These are phyloP conservation scores for Trichophaea hybrida DNA, from an alignment of 2,329 filamentous ascomycete species.

Conservation along the genomic window DNA sequence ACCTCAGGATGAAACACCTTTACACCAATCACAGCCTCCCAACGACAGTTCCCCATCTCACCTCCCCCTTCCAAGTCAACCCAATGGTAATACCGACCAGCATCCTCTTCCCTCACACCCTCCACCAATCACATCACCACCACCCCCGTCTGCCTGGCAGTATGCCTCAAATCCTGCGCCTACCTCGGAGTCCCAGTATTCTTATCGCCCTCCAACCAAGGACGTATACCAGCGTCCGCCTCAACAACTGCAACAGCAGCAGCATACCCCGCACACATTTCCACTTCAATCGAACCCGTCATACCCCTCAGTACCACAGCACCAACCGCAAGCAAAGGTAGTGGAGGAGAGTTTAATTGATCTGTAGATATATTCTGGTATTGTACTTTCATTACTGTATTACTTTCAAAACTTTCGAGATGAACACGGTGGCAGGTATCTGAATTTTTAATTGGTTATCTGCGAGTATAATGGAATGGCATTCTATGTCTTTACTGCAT, in stretches of 20 bases:
- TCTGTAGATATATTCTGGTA: conserved; percentile 37
- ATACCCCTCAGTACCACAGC: conserved; percentile 2
- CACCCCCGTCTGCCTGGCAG: background rate
- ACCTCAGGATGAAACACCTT: conserved; percentile 5
- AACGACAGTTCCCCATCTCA: background rate
- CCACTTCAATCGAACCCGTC: conserved; percentile 28
- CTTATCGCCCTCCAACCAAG: conserved; percentile 9
- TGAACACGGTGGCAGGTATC: too few relatives aligned
- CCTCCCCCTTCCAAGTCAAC: conserved; percentile 24
- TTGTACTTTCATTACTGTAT: background rate
- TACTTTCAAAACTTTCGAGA: too few relatives aligned
- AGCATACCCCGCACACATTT: conserved; percentile 24
- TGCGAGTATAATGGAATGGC: too few relatives aligned
- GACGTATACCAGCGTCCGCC: conserved; percentile 26
- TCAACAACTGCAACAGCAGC: conserved; percentile 28
- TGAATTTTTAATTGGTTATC: too few relatives aligned
- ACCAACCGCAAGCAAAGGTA: conserved; percentile 27
- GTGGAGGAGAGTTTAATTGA: conserved; percentile 72
- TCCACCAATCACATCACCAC: background rate
- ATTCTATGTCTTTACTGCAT: too few relatives aligned
- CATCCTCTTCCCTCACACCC: background rate
- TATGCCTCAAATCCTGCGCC: conserved; percentile 13
- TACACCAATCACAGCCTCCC: background rate
- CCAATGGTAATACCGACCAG: conserved; percentile 3
- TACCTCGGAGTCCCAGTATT: background rate